Base-by-base conservation (phyloP, 192 early-diverging fungal species). In the Backusella macrospora region DNA sequence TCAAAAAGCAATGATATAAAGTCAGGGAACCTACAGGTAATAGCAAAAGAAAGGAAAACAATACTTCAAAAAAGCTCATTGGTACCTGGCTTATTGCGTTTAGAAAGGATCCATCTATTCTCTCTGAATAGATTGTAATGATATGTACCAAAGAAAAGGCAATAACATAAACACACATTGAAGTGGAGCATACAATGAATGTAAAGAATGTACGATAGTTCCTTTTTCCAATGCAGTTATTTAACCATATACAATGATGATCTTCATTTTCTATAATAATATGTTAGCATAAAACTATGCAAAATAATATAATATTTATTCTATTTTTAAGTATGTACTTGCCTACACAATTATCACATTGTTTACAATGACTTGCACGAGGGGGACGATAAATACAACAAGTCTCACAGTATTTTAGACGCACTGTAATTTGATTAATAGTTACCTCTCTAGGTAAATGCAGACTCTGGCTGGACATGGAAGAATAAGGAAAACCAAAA, bases 171-270 rank as follows among this genome's bases (percentile, higher is more conserved):
- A 87, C 9, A 39, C 88, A 85, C 72, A 96, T 64, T n/a, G 89
- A 15, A 13, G 88, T 86, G 16, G 86, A 83, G 0, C 87, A 82
- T 55, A 87, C 63, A 38, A 96, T 83, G 69, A 97, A 96, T 14
- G 86, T 87, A 72, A 95, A 92, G 72, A 98, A 98, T 64, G 91
- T 88, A 10, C 90, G 86, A 78, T 93, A 93, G 77, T 94, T 94
- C 72, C 92, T 84, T 38, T 88, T 86, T 6, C 97, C 97, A 70
- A 98, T 89, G 80, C 96, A 97, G 81, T 94, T 96, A 78, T 92
- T 94, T 9, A 94, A 88, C 96, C 96, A 98, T n/a, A 94, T 90
- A 76, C 97, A 98, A 79, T 98, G 94, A 77, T 96, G 93, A 79
- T 95, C 93, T 71, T 90, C 89, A 71, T 89, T 87, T 74, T 93